A percentile compares a stretch with the other conserved stretches of the same genome.
Conservation (phyloP, 2,329 filamentous ascomycete species). For the Aspergillus vadensis region DNA sequence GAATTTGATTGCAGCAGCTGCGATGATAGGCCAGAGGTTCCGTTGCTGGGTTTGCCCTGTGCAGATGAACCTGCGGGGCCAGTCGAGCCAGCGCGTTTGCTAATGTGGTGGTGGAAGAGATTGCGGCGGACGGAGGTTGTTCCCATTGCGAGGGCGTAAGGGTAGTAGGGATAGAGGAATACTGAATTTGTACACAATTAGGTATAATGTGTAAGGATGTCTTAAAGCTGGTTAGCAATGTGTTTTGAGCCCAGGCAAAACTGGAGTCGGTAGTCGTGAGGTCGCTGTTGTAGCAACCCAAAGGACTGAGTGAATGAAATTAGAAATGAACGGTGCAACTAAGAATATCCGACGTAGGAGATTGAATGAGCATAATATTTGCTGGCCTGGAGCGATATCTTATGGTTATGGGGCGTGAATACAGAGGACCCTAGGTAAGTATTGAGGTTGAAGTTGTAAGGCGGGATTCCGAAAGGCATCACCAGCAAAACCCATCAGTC, state of each 20-base stretch:
- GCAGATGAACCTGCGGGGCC: conserved; percentile 26
- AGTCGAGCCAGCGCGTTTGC: conserved; percentile 42
- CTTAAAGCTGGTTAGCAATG: neutral
- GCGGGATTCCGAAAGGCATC: neutral
- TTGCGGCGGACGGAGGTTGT: conserved; percentile 46
- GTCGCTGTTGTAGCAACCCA: neutral
- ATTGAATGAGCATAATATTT: neutral
- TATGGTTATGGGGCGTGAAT: neutral
- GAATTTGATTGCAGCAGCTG: conserved; percentile 25
- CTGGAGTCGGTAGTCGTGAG: neutral
- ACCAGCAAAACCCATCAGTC: neutral
- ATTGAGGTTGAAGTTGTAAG: neutral
- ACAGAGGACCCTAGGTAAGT: neutral
- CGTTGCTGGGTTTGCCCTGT: conserved; percentile 18
- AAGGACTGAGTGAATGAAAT: neutral
- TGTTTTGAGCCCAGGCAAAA: neutral
- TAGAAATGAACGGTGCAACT: neutral
- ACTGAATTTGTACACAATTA: neutral
- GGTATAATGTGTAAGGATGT: neutral
- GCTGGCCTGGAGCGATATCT: neutral
- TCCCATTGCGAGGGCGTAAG: conserved; percentile 23
- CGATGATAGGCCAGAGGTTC: conserved; percentile 26
- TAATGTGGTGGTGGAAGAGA: conserved; percentile 48
- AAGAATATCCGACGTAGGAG: neutral
- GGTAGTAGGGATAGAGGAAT: neutral